Evolutionary conservation across 106 monocot genomes (phyloP).

Genomic region (Dendrobium huoshanense): DNA sequence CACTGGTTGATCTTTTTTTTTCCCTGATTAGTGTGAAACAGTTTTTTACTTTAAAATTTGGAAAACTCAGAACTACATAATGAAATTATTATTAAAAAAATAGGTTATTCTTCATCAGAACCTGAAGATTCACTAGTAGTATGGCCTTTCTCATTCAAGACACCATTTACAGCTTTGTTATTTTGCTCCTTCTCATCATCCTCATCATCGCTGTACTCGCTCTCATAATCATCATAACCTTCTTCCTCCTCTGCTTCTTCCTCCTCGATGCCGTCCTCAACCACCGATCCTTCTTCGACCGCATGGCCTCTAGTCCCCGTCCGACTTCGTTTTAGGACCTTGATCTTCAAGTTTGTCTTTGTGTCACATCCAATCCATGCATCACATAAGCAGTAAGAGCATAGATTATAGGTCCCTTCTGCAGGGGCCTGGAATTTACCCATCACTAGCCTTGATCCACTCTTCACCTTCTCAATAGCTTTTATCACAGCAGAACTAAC

Average conservation of each 20-base stretch:
- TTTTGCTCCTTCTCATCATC: constrained; percentile 35
- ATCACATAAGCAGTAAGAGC: constrained; percentile 69
- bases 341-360: constrained; percentile 65
- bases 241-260: constrained; percentile 81
- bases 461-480: constrained; percentile 81
- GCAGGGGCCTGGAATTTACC: constrained; percentile 85
- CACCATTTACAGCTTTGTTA: constrained; percentile 10
- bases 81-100: background rate
- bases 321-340: constrained; percentile 61
- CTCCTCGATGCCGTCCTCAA: constrained; percentile 45
- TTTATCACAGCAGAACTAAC: constrained; percentile 50
- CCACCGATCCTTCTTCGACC: constrained; percentile 40
- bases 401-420: constrained; percentile 70
- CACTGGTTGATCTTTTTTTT: too few species aligned
- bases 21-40: background rate
- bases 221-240: constrained; percentile 71
- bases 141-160: background rate
- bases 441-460: constrained; percentile 77
- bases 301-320: constrained; percentile 55
- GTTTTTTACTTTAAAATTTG: background rate
- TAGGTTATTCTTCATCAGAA: background rate
- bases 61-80: background rate
- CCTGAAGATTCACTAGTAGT: constrained; percentile 4
- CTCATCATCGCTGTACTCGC: constrained; percentile 81
- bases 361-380: constrained; percentile 83